Percentiles rank a stretch among this genome's conserved stretches.
phyloP scores from a whole-genome alignment of 345 rosid genomes.

The Eucalyptus pauciflora region DNA sequence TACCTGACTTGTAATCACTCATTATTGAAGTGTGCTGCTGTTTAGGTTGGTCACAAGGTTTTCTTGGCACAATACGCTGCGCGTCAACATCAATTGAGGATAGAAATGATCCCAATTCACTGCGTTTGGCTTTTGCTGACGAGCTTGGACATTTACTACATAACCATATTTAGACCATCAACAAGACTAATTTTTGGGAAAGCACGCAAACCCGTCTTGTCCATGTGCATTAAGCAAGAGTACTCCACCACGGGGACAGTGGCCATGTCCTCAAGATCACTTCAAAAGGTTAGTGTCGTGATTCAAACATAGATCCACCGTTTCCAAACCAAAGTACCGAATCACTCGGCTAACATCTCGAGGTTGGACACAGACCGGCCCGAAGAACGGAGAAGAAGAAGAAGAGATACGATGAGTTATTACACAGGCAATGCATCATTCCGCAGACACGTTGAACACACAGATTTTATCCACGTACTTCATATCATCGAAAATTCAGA shows the following conservation, averaged over 20 bases:
- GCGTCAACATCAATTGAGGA: background rate
- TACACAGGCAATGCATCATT: background rate
- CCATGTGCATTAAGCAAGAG: background rate
- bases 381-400: background rate
- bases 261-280: background rate
- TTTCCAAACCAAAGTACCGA: background rate
- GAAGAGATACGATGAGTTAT: background rate
- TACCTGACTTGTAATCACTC: background rate
- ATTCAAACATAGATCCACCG: background rate
- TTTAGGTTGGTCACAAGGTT: background rate
- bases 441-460: background rate
- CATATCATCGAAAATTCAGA: background rate
- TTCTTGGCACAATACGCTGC: background rate
- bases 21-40: background rate
- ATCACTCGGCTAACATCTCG: background rate
- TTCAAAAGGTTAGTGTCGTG: background rate
- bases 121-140: background rate
- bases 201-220: background rate
- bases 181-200: background rate
- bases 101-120: background rate
- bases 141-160: background rate
- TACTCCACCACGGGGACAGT: background rate
- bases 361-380: background rate
- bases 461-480: background rate
- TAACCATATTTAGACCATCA: background rate